phyloP scores from a whole-genome alignment of 441 rosid genomes.

The Biscutella laevigata region DNA sequence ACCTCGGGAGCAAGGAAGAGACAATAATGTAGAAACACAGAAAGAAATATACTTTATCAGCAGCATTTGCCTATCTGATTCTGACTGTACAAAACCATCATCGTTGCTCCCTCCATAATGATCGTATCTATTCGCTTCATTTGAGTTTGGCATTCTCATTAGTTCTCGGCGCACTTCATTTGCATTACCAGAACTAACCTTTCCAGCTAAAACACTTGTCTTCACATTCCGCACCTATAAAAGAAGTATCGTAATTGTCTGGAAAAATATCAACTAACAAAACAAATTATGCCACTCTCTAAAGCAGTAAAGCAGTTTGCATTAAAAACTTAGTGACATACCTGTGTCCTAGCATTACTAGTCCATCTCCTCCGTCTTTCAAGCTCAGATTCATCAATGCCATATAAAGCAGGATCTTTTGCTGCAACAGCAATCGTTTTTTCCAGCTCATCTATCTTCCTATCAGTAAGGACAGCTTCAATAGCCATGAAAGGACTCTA shows the following conservation, averaged over 20 bases:
- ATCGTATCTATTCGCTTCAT: slow-evolving; percentile 45
- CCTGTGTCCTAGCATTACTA: slow-evolving; percentile 75
- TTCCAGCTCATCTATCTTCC: slow-evolving; percentile 97
- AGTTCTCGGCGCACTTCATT: slow-evolving; percentile 74
- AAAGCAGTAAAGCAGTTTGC: neutral
- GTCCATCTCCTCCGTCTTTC: slow-evolving; percentile 95
- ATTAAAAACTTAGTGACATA: slow-evolving; percentile 20
- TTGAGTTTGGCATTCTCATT: slow-evolving; percentile 68
- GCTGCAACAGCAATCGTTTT: slow-evolving; percentile 84
- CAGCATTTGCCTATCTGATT: slow-evolving; percentile 91
- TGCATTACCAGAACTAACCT: slow-evolving; percentile 37
- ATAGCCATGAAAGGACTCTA: slow-evolving; percentile 26
- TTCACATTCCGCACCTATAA: slow-evolving; percentile 67
- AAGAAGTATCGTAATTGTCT: neutral
- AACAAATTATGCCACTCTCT: neutral
- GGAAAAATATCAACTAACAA: neutral
- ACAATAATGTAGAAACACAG: neutral
- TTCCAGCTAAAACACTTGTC: slow-evolving; percentile 59
- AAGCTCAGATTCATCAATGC: slow-evolving; percentile 74
- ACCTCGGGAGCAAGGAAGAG: neutral
- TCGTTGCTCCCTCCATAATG: slow-evolving; percentile 51
- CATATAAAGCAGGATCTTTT: slow-evolving; percentile 82
- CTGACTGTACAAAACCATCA: slow-evolving; percentile 78
- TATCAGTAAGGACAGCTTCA: slow-evolving; percentile 50
- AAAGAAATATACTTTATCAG: slow-evolving; percentile 60